A percentile compares a stretch with the other conserved stretches of the same genome.
Evolutionary conservation across 2,329 filamentous ascomycete genomes (phyloP).

Genomic region (Colletotrichum sp.): DNA sequence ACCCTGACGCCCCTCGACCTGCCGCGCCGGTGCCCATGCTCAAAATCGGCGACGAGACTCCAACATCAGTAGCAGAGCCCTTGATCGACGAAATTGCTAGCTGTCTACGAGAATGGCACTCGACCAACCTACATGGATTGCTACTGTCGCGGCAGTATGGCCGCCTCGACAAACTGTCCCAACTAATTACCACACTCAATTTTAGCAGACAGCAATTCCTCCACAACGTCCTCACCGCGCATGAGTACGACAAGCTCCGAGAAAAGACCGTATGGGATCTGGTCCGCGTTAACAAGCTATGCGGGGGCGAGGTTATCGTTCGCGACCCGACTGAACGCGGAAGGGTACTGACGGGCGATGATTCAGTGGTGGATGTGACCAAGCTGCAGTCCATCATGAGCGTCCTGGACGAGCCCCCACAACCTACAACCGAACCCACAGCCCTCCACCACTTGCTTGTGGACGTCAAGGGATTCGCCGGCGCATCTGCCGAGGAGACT

Average conservation of each 20-base stretch:
- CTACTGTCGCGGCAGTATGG: slow-evolving; percentile 83
- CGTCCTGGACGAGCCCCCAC: slow-evolving; percentile 82
- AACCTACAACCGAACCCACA: slow-evolving; percentile 67
- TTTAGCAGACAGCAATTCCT: slow-evolving; percentile 86
- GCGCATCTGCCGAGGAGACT: slow-evolving; percentile 75
- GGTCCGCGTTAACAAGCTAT: slow-evolving; percentile 91
- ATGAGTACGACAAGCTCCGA: slow-evolving; percentile 80
- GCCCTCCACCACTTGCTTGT: slow-evolving; percentile 82
- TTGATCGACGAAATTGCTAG: slow-evolving; percentile 97
- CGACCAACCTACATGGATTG: slow-evolving; percentile 92
- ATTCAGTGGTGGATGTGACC: slow-evolving; percentile 90
- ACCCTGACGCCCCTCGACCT: slow-evolving; percentile 75
- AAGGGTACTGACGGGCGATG: slow-evolving; percentile 86
- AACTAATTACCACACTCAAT: slow-evolving; percentile 82
- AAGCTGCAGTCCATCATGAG: slow-evolving; percentile 96
- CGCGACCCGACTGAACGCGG: slow-evolving; percentile 84
- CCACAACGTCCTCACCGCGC: slow-evolving; percentile 88
- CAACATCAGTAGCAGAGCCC: slow-evolving; percentile 86
- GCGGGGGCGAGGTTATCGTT: slow-evolving; percentile 93
- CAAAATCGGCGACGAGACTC: slow-evolving; percentile 96
- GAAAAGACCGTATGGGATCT: slow-evolving; percentile 96
- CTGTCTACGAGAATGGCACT: slow-evolving; percentile 97
- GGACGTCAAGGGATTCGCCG: slow-evolving; percentile 82
- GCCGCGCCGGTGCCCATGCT: slow-evolving; percentile 95
- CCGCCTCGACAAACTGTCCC: slow-evolving; percentile 79